Evolutionary conservation across 768 basidiomycete species (phyloP).

Genomic region (Pleurotus cornucopiae): DNA sequence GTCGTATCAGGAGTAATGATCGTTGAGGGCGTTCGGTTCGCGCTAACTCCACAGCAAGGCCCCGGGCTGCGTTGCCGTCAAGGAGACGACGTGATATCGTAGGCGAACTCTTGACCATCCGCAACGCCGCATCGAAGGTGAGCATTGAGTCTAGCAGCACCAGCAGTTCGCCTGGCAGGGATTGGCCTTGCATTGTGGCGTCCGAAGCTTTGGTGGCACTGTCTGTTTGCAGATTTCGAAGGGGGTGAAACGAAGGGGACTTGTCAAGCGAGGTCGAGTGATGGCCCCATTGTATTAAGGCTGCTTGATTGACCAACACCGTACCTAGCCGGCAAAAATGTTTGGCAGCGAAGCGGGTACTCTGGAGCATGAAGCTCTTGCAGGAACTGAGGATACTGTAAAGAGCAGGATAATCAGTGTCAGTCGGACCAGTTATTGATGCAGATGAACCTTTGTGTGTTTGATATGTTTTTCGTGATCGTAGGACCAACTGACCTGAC

Average conservation of each 20-base stretch:
- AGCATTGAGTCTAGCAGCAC: slow-evolving; percentile 1
- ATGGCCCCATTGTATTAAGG: background rate
- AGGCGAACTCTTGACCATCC: slow-evolving; percentile 16
- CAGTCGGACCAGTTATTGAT: background rate
- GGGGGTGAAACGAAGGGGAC: background rate
- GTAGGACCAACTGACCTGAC: too few relatives aligned
- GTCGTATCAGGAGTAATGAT: slow-evolving; percentile 39
- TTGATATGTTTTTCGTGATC: background rate
- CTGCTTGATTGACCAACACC: background rate
- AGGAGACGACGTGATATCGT: slow-evolving; percentile 21
- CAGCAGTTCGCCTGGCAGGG: background rate
- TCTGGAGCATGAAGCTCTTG: background rate
- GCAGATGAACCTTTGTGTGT: slow-evolving; percentile 1
- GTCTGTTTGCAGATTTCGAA: background rate
- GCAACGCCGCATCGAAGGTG: slow-evolving; percentile 6
- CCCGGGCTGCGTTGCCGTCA: slow-evolving; percentile 26
- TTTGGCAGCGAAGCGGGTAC: slow-evolving; percentile 2
- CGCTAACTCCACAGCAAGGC: slow-evolving; percentile 28
- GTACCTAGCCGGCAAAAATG: background rate
- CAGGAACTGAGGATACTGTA: background rate
- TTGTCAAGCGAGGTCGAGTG: background rate
- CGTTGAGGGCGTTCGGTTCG: slow-evolving; percentile 28
- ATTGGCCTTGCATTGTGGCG: background rate
- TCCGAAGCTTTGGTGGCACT: slow-evolving; percentile 4
- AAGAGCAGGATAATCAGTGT: slow-evolving; percentile 1